Evolutionary conservation across 2,329 filamentous ascomycete species (phyloP).

Genomic region (Sphaerulina populicola): DNA sequence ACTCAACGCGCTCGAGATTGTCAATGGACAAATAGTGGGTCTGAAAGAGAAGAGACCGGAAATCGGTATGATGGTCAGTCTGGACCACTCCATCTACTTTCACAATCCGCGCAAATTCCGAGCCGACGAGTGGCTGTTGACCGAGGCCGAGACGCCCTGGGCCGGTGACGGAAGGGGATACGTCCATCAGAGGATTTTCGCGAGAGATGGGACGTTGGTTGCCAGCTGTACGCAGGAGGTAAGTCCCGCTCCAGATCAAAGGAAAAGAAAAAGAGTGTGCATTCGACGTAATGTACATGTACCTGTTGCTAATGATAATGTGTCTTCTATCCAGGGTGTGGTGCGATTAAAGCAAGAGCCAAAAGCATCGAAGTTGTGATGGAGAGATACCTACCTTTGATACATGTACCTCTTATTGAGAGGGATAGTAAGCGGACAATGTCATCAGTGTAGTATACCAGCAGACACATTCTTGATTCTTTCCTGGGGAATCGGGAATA

Average conservation of each 20-base stretch:
- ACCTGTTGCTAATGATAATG: slow-evolving; percentile 15
- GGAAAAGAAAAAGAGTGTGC: not conserved
- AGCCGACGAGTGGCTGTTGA: slow-evolving; percentile 65
- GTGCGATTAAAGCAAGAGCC: slow-evolving; percentile 42
- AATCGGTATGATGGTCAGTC: slow-evolving; percentile 75
- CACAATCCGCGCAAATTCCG: slow-evolving; percentile 44
- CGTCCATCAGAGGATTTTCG: slow-evolving; percentile 66
- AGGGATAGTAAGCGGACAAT: not conserved
- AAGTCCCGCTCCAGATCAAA: slow-evolving; percentile 10
- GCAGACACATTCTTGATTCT: too few species aligned
- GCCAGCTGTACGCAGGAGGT: slow-evolving; percentile 76
- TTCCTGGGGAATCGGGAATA: too few species aligned
- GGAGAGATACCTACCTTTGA: too few species aligned
- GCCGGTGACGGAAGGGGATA: slow-evolving; percentile 67
- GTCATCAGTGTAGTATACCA: too few species aligned
- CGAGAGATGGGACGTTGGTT: slow-evolving; percentile 60
- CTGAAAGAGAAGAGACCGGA: slow-evolving; percentile 49
- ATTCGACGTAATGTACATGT: not conserved
- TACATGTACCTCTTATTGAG: not conserved
- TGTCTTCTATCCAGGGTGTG: slow-evolving; percentile 39
- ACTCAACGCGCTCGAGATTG: slow-evolving; percentile 36
- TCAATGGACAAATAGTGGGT: slow-evolving; percentile 37
- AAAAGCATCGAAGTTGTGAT: slow-evolving; percentile 17
- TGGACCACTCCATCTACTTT: slow-evolving; percentile 61
- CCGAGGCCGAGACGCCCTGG: slow-evolving; percentile 74